Evolutionary conservation across 2,329 filamentous ascomycete genomes (phyloP).

Genomic region (Phialocephala subalpina): DNA sequence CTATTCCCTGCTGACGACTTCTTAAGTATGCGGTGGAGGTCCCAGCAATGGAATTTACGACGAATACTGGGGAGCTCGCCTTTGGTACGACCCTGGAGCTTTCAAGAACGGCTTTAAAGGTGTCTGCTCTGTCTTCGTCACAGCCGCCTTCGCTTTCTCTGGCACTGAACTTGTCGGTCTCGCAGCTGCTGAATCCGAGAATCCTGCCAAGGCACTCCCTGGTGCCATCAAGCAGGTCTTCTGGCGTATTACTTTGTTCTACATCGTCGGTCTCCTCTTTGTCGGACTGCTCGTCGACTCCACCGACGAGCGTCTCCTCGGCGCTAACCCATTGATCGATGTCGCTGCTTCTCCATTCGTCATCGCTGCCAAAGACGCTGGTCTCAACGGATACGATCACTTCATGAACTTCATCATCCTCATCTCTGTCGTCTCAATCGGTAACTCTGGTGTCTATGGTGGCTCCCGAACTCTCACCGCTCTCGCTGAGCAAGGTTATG

Average conservation of each 20-base stretch:
- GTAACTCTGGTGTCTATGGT: slow-evolving; percentile 90
- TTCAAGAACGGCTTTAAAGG: slow-evolving; percentile 85
- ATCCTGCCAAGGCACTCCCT: slow-evolving; percentile 80
- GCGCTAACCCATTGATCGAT: slow-evolving; percentile 61
- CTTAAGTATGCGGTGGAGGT: slow-evolving; percentile 76
- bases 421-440: slow-evolving; percentile 86
- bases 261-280: slow-evolving; percentile 80
- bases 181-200: slow-evolving; percentile 77
- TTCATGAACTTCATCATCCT: slow-evolving; percentile 95
- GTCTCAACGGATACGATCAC: slow-evolving; percentile 81
- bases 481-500: slow-evolving; percentile 85
- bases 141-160: slow-evolving; percentile 77
- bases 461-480: slow-evolving; percentile 89
- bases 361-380: slow-evolving; percentile 85
- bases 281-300: slow-evolving; percentile 81
- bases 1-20: slow-evolving; percentile 20
- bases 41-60: slow-evolving; percentile 74
- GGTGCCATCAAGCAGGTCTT: slow-evolving; percentile 92
- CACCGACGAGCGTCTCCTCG: slow-evolving; percentile 68
- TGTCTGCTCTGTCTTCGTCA: slow-evolving; percentile 78
- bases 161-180: slow-evolving; percentile 80
- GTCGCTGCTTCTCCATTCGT: slow-evolving; percentile 88
- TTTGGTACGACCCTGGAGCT: slow-evolving; percentile 81
- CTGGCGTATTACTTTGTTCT: slow-evolving; percentile 91
- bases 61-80: slow-evolving; percentile 64